Base-by-base conservation (phyloP, 805 yeast species). In the Wickerhamiella cacticola region DNA sequence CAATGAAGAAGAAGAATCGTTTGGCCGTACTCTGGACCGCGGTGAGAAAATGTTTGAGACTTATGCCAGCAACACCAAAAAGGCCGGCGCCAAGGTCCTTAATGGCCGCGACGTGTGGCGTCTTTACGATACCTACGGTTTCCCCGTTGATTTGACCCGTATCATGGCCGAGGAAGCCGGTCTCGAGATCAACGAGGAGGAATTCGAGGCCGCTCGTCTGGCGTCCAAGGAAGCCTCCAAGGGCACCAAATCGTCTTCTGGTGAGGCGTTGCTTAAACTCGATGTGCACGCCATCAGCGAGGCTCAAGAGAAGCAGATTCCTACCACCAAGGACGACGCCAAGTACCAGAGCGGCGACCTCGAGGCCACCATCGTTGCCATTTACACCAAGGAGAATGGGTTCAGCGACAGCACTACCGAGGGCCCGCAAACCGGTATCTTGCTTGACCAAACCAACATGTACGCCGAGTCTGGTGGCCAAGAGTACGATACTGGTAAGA, bases 401-500 rank as follows among this genome's bases (percentile, higher is more conserved):
- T 34, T 31, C 31, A 78, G 76, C 45, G 71, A 67, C 29, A 49
- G 60, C 3, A 63, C 69, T 23, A 62, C 57, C 26, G 70, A 70
- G 41, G 59, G 70, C 34, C 54, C 61, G 23, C 86, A 83, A 63
- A 68, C 73, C 55, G 99, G 99, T 64, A 67, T 92, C 46, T 64
- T 92, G 44, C 72, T 92, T 51, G 94, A 92, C 63, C 82, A 78
- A 65, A 85, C 97, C 22, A 92, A 94, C 64, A 86, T 92, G 68
- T 92, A 92, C 62, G 97, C 98, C 45, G 99, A 92, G 70, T 94
- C 85, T 68, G 99, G 99, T 78, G 99, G 99, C 62, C 99, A 92
- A 73, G 96, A 87, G 67, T 82, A 74, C 61, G 99, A 92, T 64
- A 82, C 94, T 38, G 99, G 99, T 68, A 82, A 77, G 65, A 73